Base-by-base conservation (phyloP, 768 basidiomycete species). In the Tulasnella sp. region DNA sequence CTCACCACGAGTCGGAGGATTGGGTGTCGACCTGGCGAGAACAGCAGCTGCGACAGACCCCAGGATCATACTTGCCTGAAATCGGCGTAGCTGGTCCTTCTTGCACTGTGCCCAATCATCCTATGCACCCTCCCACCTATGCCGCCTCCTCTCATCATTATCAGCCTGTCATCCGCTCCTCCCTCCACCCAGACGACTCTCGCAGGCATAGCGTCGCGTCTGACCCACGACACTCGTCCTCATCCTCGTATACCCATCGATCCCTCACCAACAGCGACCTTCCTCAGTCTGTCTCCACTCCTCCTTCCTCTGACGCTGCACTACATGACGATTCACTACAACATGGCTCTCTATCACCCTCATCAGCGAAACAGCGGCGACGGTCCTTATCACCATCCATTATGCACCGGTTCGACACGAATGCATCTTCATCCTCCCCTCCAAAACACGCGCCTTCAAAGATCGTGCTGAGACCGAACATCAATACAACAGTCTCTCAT, bases 401-500 rank as follows among this genome's bases (percentile, higher is more conserved):
- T 27, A 59, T 59, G 22, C 57, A 50, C 10, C 44, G 44, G 1
- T 59, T 59, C 48, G 57, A 59, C 34, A 21, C 44, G 34, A 21
- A 29, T 59, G 21, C 57, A 49, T 49, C 27, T 49, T 30, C 44
- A 45, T 59, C 34, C 34, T 59, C 57, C 4, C 57, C 57, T 25
- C 57, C 57, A 5, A 49, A 46, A 21, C 43, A 57, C n/a, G 42
- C 27, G 19, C 51, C 51, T n/a, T 41, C 51, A 19, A 50, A 21
- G 19, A 59, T 59, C 46, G 48, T 59, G 27, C 30, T 88, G 51
- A 79, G 80, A 12, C 84, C 85, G 0, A 68, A 78, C n/a, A 73
- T 81, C 11, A 85, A 83, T 71, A 83, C 84, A 63, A 82, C 84
- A 4, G 76, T 94, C 21, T 88, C 86, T 57, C 89, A 94, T 63